A percentile compares a stretch with the other conserved stretches of the same genome.
These are phyloP conservation scores for Emergomyces pasteurianus DNA, from an alignment of 2,329 filamentous ascomycete genomes.

Conservation along the genomic window DNA sequence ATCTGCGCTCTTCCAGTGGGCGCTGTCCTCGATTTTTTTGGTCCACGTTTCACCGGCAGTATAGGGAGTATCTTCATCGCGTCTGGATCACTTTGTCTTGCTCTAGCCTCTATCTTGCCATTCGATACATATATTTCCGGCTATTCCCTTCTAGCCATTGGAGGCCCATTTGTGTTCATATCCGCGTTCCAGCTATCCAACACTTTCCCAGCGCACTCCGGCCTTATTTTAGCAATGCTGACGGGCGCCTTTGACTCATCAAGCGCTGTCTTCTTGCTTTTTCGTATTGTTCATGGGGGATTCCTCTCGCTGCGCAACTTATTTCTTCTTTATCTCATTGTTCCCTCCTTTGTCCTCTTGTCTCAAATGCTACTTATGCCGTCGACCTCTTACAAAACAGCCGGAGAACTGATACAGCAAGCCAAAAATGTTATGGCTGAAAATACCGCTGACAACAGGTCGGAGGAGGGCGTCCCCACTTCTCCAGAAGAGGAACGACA, in stretches of 20 bases:
- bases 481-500: slow-evolving; percentile 30
- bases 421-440: slow-evolving; percentile 45
- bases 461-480: slow-evolving; percentile 23
- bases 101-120: slow-evolving; percentile 50
- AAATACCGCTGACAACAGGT: slow-evolving; percentile 39
- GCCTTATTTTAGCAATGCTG: slow-evolving; percentile 65
- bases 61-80: slow-evolving; percentile 58
- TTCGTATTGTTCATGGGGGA: slow-evolving; percentile 21
- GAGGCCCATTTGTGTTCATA: slow-evolving; percentile 72
- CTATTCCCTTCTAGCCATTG: slow-evolving; percentile 64
- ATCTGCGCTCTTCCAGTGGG: slow-evolving; percentile 76
- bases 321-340: slow-evolving; percentile 59
- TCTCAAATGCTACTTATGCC: slow-evolving; percentile 64
- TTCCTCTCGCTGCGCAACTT: slow-evolving; percentile 48
- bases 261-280: slow-evolving; percentile 40
- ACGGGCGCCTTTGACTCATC: slow-evolving; percentile 78
- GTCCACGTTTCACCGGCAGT: slow-evolving; percentile 63
- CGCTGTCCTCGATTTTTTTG: slow-evolving; percentile 70
- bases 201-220: slow-evolving; percentile 64
- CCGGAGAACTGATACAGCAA: slow-evolving; percentile 68
- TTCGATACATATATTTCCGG: slow-evolving; percentile 66
- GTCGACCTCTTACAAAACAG: slow-evolving; percentile 65
- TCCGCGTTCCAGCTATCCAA: slow-evolving; percentile 77
- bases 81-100: slow-evolving; percentile 60
- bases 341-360: slow-evolving; percentile 54